Evolutionary conservation across 805 yeast genomes (phyloP), one percentile per base, ranked within the genome.

Genomic region (Komagataella mondaviorum): DNA sequence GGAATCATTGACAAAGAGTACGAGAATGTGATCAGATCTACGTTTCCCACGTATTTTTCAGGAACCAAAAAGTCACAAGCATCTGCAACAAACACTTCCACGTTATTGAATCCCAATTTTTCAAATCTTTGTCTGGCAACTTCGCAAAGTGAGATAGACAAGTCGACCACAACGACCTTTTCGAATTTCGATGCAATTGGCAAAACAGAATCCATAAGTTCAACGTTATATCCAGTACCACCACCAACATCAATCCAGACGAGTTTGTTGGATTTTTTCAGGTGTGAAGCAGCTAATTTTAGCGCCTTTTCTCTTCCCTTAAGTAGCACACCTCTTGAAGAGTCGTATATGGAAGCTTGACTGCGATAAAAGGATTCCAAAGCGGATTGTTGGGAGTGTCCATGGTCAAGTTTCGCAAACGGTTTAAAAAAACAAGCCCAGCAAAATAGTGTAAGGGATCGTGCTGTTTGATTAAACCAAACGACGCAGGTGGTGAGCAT

Each of bases 1-100:
- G 95, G 95, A 59, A 86, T 86, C 95, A 86, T 86, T 17, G 91
- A 84, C 53, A 86, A 72, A 1, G 91, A 84, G 66, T 86, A 86
- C 6, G 90, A 83, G 62, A 85, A 82, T 6, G 95, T 84, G 57
- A 86, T 72, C 55, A 86, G 69, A 59, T 87, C 89, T n/a, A 85
- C 90, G 23, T 65, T 60, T 18, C 61, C 62, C 39, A 30, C 4
- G 39, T 30, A 30, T 8, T 30, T 30, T 24, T 63, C 60, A 7
- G 78, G 77, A 44, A 84, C 72, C 45, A 70, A 67, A 61, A 87
- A 85, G 52, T 80, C 81, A 56, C 85, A 78, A 18, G 91, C 95
- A 65, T 86, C 95, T 36, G 83, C 83, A 56, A 85, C 77, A 50
- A 83, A 60, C 50, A 87, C 81, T 54, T 76, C 78, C 43, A 87